Base-by-base conservation (phyloP, 78 protist genomes). In the Parvularia atlantis region DNA sequence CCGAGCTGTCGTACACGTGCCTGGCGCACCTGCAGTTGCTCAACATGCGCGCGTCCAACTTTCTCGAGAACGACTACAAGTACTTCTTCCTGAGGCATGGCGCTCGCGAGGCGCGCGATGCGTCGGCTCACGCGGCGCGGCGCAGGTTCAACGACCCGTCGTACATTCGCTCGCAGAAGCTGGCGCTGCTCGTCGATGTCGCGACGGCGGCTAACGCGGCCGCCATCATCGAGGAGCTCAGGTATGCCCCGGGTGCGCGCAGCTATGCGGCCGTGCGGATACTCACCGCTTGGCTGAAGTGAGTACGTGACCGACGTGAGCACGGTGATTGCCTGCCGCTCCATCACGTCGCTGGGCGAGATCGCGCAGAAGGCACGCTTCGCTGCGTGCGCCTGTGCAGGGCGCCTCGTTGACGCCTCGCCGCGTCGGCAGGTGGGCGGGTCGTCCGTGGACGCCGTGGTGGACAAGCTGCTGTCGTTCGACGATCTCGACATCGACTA, bases 231-330 rank as follows among this genome's bases (percentile, higher is more conserved):
- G 53, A 54, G 19, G 90, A 85, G 73, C 37, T 85, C 17, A 5
- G 43, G 43, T 33, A 2, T 13, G 22, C 39, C 33, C 62, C 36
- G 26, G 26, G n/a, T 28, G 26, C 60, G 13, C 2, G 30, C 13
- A 6, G 13, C 30, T 54, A 14, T 54, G 37, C 60, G 14, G 28
- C 54, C 54, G 14, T 50, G 14, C 17, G 17, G 14, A 14, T 50
- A 20, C 17, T 17, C 17, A 50, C 17, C 28, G 14, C 54, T 20
- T 50, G 14, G 14, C 54, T 50, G 66, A 61, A 61, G 37, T 20
- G n/a, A 77, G 50, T 83, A 85, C 68, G 81, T 73, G 19, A 66
- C 88, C 37, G 89, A 83, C 43, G 40, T 39, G n/a, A 53, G 76
- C 35, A 30, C 11, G 33, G 58, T 10, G 40, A 69, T 37, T 44